Percentiles rank a stretch among this genome's conserved stretches.
Evolutionary conservation across 176 grass and related monocot species (phyloP).

Genomic region (barley (Hordeum vulgare)): DNA sequence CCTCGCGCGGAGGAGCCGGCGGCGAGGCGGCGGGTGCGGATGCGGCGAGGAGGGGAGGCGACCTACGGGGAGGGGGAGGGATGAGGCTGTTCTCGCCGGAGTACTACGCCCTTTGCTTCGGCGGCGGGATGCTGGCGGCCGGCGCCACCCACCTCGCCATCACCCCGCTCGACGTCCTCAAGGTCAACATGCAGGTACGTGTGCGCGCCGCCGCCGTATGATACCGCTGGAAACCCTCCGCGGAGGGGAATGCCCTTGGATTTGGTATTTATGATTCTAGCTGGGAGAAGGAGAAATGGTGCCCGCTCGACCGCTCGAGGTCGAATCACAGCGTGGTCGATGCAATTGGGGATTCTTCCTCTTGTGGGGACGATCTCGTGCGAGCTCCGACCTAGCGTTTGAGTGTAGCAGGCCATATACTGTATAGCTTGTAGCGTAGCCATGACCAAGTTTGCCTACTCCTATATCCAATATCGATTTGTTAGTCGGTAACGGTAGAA

Average conservation of each 20-base stretch:
- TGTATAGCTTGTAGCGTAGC: background rate
- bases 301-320: background rate
- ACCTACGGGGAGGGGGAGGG: constrained; percentile 10
- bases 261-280: background rate
- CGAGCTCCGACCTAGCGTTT: background rate
- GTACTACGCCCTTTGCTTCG: constrained; percentile 85
- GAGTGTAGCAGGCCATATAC: background rate
- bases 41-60: background rate
- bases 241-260: background rate
- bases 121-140: constrained; percentile 86
- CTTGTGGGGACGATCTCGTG: background rate
- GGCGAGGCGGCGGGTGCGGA: constrained; percentile 20
- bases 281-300: background rate
- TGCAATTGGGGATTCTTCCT: background rate
- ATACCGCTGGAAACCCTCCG: background rate
- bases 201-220: background rate
- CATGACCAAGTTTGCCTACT: background rate
- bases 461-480: background rate
- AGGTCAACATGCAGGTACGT: constrained; percentile 95
- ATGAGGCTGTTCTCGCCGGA: constrained; percentile 77
- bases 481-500: background rate
- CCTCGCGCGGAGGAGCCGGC: constrained; percentile 1
- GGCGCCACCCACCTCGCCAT: constrained; percentile 90
- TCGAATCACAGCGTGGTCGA: background rate
- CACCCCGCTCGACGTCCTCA: constrained; percentile 90